Evolutionary conservation across 2,329 filamentous ascomycete species (phyloP).

Genomic region (Ophiocordyceps sinensis): DNA sequence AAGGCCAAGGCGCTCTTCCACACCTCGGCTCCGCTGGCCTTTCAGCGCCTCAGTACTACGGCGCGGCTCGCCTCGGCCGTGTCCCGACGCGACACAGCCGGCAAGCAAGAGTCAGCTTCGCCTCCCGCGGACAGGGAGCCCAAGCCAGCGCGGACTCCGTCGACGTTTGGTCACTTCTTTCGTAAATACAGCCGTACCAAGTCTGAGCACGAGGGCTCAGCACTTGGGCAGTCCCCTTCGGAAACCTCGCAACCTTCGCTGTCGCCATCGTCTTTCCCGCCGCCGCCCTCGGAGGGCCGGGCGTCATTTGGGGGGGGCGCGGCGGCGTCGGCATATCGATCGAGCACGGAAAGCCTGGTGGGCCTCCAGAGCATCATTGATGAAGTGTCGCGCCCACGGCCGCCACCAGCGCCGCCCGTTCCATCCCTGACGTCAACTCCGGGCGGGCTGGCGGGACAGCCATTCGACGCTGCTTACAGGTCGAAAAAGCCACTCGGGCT

Average conservation of each 20-base stretch:
- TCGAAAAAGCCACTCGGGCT: conserved; percentile 12
- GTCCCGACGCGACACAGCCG: neutral
- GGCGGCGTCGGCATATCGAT: conserved; percentile 1
- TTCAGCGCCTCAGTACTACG: conserved; percentile 1
- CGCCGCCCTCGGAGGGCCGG: no score
- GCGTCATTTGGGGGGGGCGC: neutral
- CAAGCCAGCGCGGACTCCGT: conserved; percentile 6
- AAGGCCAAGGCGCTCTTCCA: neutral
- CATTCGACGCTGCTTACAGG: conserved; percentile 5
- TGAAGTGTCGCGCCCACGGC: conserved; percentile 9
- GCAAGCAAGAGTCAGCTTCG: conserved; percentile 2
- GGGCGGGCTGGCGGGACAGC: neutral
- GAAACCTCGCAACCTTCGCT: neutral
- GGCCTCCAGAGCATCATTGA: conserved; percentile 10
- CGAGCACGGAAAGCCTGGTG: conserved; percentile 11
- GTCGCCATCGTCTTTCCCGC: neutral
- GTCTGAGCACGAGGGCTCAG: neutral
- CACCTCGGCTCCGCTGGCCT: neutral
- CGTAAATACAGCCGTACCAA: conserved; percentile 11
- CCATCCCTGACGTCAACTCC: conserved; percentile 9
- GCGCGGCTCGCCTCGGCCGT: conserved; percentile 1
- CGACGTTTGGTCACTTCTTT: conserved; percentile 11
- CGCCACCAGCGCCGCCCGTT: conserved; percentile 11
- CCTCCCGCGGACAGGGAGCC: conserved; percentile 2
- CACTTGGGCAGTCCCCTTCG: neutral